A percentile compares a stretch with the other conserved stretches of the same genome.
Evolutionary conservation across 2,329 filamentous ascomycete genomes (phyloP).

Genomic region (Botrytis hyacinthi): DNA sequence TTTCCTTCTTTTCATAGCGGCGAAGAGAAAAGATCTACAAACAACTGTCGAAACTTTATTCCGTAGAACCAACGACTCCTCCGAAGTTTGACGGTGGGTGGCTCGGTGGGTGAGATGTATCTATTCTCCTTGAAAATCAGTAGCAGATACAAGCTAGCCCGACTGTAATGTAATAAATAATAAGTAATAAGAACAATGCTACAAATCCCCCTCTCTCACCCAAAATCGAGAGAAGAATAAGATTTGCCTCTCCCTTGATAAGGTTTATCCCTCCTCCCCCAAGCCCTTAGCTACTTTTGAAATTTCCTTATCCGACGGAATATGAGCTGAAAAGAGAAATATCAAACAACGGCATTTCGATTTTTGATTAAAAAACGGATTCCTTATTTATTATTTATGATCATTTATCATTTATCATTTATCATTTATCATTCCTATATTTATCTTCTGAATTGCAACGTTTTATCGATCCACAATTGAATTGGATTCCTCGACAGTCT

Average conservation of each 20-base stretch:
- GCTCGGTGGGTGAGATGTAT: too few relatives aligned
- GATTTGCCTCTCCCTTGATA: neutral
- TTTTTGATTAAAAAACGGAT: neutral
- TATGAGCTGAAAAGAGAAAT: neutral
- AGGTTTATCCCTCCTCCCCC: neutral
- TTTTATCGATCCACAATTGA: neutral
- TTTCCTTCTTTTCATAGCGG: neutral
- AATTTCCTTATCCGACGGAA: slow-evolving; percentile 5
- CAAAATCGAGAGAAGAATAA: neutral
- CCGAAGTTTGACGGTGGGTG: neutral
- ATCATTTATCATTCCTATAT: neutral
- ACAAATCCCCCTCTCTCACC: neutral
- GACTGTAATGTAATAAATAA: neutral
- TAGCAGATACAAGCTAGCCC: too few relatives aligned
- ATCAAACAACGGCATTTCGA: neutral
- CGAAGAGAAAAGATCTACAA: neutral
- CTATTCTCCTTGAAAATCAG: too few relatives aligned
- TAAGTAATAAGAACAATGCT: neutral
- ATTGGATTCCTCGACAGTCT: neutral
- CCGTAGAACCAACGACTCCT: neutral
- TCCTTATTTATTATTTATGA: neutral
- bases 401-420: neutral
- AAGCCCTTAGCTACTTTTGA: neutral
- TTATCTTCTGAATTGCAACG: neutral
- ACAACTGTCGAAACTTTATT: neutral